Evolutionary conservation across 306 rosid genomes (phyloP).

Genomic region (Malus domestica): ASM211411v1 NC_041802.1:15032501-15033000

Average conservation of each 20-base stretch:
- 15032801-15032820: not conserved
- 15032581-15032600: not conserved
- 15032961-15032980: not conserved
- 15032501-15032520: constrained; percentile 3
- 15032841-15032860: not conserved
- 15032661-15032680: not conserved
- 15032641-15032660: not conserved
- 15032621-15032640: not conserved
- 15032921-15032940: not conserved
- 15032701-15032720: constrained; percentile 47
- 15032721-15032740: constrained; percentile 45
- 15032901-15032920: not conserved
- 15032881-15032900: not conserved
- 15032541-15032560: constrained; percentile 41
- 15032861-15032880: not conserved
- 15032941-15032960: not conserved
- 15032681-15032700: constrained; percentile 55
- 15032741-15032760: constrained; percentile 34
- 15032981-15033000: not conserved
- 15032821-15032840: not conserved
- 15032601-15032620: not conserved
- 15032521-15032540: not conserved
- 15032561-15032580: constrained; percentile 32
- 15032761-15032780: constrained; percentile 30
- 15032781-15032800: not conserved